Percentiles rank a stretch among this genome's conserved stretches.
Conservation (phyloP, 2,329 filamentous ascomycete genomes). For the Aspergillus carbonarius region DNA sequence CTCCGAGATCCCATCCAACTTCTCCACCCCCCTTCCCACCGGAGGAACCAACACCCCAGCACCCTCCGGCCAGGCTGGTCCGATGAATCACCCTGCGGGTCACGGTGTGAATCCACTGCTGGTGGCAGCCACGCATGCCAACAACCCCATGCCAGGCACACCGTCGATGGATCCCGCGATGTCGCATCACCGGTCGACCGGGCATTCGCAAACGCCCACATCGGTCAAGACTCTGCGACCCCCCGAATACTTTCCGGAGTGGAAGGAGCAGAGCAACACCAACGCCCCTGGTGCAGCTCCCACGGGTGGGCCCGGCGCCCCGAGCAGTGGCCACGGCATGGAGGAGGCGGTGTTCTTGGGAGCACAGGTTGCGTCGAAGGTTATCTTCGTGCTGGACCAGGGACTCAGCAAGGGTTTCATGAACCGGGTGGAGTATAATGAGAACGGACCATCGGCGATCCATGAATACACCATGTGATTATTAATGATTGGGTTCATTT, state of each 20-base stretch:
- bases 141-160: slow-evolving; percentile 39
- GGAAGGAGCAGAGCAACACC: slow-evolving; percentile 67
- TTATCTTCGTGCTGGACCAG: slow-evolving; percentile 68
- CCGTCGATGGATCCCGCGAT: slow-evolving; percentile 36
- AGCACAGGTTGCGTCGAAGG: slow-evolving; percentile 79
- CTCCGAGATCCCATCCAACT: slow-evolving; percentile 89
- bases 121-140: slow-evolving; percentile 72
- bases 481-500: not conserved
- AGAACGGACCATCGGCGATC: slow-evolving; percentile 63
- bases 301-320: slow-evolving; percentile 24
- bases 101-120: slow-evolving; percentile 82
- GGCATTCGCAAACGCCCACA: slow-evolving; percentile 74
- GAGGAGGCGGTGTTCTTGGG: slow-evolving; percentile 87
- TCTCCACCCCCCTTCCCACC: slow-evolving; percentile 86
- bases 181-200: slow-evolving; percentile 56
- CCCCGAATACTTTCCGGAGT: slow-evolving; percentile 85
- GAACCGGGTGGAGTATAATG: slow-evolving; percentile 67
- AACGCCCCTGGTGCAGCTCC: slow-evolving; percentile 48
- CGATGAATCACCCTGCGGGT: slow-evolving; percentile 56
- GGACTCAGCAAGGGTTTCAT: slow-evolving; percentile 68
- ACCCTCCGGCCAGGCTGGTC: slow-evolving; percentile 44
- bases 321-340: slow-evolving; percentile 47
- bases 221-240: slow-evolving; percentile 75
- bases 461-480: slow-evolving; percentile 53
- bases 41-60: slow-evolving; percentile 84